These are phyloP conservation scores for Trametes elegans DNA, from an alignment of 768 basidiomycete species.

Conservation along the genomic window DNA sequence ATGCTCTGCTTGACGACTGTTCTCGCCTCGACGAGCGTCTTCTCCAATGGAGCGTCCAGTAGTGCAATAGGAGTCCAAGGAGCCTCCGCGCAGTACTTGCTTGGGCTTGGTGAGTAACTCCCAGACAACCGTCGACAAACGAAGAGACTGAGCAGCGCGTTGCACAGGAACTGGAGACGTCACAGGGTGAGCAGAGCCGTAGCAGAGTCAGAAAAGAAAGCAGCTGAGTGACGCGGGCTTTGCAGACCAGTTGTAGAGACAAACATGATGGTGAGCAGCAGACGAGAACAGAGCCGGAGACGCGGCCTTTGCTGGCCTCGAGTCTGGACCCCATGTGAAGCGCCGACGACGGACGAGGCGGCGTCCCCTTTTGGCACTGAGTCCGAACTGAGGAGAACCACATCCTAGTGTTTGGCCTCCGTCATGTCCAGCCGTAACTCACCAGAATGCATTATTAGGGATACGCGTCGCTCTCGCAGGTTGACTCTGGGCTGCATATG, in stretches of 20 bases:
- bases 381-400: background rate
- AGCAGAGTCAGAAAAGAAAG: background rate
- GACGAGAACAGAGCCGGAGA: background rate
- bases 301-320: too few species aligned
- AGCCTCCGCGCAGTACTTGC: constrained; percentile 45
- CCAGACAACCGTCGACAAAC: background rate
- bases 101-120: constrained; percentile 52
- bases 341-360: background rate
- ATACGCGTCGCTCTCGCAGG: constrained; percentile 63
- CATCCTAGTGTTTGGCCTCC: too few species aligned
- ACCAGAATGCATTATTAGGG: constrained; percentile 40
- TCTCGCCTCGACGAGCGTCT: constrained; percentile 17
- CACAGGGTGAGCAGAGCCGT: constrained; percentile 53
- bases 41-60: background rate
- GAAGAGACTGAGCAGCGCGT: background rate
- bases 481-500: constrained; percentile 76
- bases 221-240: constrained; percentile 4
- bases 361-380: background rate
- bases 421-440: background rate
- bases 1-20: constrained; percentile 22
- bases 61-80: constrained; percentile 27
- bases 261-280: constrained; percentile 66
- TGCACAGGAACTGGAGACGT: constrained; percentile 65
- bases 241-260: constrained; percentile 74
- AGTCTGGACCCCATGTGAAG: background rate